Percentiles rank a stretch among this genome's conserved stretches.
These are phyloP conservation scores for Aspergillus egyptiacus DNA, from an alignment of 495 filamentous ascomycete genomes.

Conservation along the genomic window DNA sequence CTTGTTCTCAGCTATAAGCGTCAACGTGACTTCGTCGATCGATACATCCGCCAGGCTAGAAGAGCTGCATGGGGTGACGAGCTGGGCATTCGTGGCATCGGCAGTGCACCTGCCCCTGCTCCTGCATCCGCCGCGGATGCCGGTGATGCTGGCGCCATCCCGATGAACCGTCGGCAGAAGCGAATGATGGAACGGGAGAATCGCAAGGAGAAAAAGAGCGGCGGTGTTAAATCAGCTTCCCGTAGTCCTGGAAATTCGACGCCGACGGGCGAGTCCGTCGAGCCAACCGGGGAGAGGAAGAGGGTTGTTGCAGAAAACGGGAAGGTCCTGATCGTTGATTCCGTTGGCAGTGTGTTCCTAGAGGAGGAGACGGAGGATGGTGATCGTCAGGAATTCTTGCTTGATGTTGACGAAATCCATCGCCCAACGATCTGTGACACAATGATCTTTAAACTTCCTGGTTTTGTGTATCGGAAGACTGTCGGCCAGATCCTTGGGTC, in stretches of 20 bases:
- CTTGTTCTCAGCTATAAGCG: conserved; percentile 80
- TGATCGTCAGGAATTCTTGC: conserved; percentile 68
- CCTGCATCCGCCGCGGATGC: conserved; percentile 34
- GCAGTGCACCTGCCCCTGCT: conserved; percentile 52
- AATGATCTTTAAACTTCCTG: conserved; percentile 59
- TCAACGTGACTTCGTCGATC: conserved; percentile 81
- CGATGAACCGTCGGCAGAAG: conserved; percentile 82
- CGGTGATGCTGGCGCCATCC: conserved; percentile 40
- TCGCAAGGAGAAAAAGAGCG: conserved; percentile 57
- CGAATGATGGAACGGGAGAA: conserved; percentile 77
- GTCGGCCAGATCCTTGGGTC: conserved; percentile 48
- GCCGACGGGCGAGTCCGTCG: conserved; percentile 42
- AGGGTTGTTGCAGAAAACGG: conserved; percentile 87
- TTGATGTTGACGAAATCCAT: conserved; percentile 68
- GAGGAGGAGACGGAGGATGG: conserved; percentile 87
- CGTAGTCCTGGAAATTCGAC: conserved; percentile 45
- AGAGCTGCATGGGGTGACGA: conserved; percentile 86
- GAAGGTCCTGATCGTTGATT: conserved; percentile 89
- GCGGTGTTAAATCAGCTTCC: conserved; percentile 24
- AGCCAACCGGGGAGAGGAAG: conserved; percentile 67
- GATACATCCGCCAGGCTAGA: conserved; percentile 86
- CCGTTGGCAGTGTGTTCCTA: conserved; percentile 82
- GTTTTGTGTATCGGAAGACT: conserved; percentile 56
- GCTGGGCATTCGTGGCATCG: conserved; percentile 56
- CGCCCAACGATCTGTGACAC: conserved; percentile 64